Evolutionary conservation across 768 basidiomycete species (phyloP), one percentile per base, ranked within the genome.

Genomic region (Pleurotus tuoliensis): DNA sequence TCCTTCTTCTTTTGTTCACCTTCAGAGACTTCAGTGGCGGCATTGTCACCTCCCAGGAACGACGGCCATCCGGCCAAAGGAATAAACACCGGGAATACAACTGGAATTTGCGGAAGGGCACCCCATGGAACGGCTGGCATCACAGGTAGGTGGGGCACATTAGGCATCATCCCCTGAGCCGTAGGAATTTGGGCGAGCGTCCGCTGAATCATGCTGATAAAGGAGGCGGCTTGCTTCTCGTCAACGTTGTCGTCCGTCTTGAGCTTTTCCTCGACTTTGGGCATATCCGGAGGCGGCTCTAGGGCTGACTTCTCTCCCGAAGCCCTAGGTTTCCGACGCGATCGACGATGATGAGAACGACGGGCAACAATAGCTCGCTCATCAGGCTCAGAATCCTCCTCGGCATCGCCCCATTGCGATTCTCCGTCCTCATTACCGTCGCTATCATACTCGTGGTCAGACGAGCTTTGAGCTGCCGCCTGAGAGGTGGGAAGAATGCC

Each of bases 1-100:
- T 77, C 73, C 51, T 73, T 66, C 16, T 75, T 69, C 40, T 73
- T 70, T 25, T 76, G 73, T 25, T 71, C 70, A 7, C 64, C 69
- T 43, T 72, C 71, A 24, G 66, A 71, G 30, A 69, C 65, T 52
- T 69, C 71, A 40, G 61, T 48, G 47, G 56, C 63, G 41, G 65
- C 65, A 52, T 66, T 67, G 40, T 76, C 76, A 12, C 80, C 82
- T 53, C 83, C 80, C 56, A 86, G 73, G 68, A 90, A 82, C 15
- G 84, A 79, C 1, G 83, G 78, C 83, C 83, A 87, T 18, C 74
- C 77, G 30, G 87, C 81, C 66, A 78, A 77, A 3, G 91, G 88
- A 13, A 92, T 83, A 58, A 86, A 80, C 20, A 92, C 80, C 15
- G 91, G 90, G 79, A 93, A 92, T 11, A 89, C 87, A 71, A 89